Base-by-base conservation (phyloP, 2,329 filamentous ascomycete genomes). In the Aphanocladium album region DNA sequence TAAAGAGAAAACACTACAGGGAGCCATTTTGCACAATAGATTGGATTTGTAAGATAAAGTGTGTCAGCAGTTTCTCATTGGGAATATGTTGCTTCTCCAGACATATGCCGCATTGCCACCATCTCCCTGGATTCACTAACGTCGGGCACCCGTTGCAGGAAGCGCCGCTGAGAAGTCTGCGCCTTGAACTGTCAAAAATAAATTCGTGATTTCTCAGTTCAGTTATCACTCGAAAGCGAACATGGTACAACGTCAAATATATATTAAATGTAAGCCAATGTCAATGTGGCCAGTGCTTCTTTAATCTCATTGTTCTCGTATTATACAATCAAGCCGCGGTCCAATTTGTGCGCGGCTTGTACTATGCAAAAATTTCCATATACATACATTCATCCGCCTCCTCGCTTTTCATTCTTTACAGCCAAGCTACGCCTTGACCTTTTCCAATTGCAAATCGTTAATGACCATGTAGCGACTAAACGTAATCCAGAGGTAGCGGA, bases 391-490 rank as follows among this genome's bases (percentile, higher is more conserved):
- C 35, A 33, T 23, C 5, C 11, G 30, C 39, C 37, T 45, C 9
- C 9, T 27, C 46, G 21, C 16, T 16, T 30, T 49, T 49, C 21
- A 52, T 37, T 49, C 14, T n/a, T 23, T 6, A 14, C 17, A 21
- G 8, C 33, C 5, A 2, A 19, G 11, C 1, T 12, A 61, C 23
- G 35, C 61, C 61, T 67, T 62, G 43, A 72, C 68, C 62, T 75
- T 76, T 65, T 83, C 81, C 35, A 84, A 72, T 70, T 80, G 83
- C 74, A 99, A 72, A 72, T 98, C 93, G 74, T 99, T 99, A 35
- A 98, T 83, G 61, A 92, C 83, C 95, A 99, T 98, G 76, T 98
- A 99, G 63, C 95, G 82, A 69, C 92, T 95, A 61, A 96, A 72
- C 0, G 85, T 82, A 70, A 99, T 96, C 92, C 93, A 99, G 2